Conservation (phyloP, 2,329 filamentous ascomycete species). For the Xylariaceae sp. region DNA sequence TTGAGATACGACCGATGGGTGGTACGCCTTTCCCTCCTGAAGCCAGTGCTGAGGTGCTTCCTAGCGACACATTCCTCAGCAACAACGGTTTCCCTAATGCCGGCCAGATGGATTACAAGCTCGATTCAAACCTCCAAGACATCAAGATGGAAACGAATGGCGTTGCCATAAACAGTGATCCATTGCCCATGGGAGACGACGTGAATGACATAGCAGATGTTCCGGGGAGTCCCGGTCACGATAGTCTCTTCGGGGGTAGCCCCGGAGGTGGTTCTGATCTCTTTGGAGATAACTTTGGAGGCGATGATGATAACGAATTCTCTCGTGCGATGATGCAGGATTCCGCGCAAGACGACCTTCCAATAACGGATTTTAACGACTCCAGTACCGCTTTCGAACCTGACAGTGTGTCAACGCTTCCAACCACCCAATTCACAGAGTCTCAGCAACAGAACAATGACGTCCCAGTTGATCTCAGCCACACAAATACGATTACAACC, state of each 20-base stretch:
- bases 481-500: constrained; percentile 9
- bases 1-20: constrained; percentile 78
- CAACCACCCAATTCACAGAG: constrained; percentile 22
- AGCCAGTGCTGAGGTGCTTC: constrained; percentile 52
- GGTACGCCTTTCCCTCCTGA: constrained; percentile 72
- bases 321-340: constrained; percentile 62
- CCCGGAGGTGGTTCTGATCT: constrained; percentile 67
- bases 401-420: constrained; percentile 26
- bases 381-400: constrained; percentile 35
- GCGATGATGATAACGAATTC: constrained; percentile 83
- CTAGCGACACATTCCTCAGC: constrained; percentile 69
- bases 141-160: constrained; percentile 29
- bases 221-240: constrained; percentile 65
- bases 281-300: constrained; percentile 81
- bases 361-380: constrained; percentile 36
- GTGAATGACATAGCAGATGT: constrained; percentile 51
- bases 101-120: constrained; percentile 41
- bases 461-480: constrained; percentile 13
- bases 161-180: constrained; percentile 30
- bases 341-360: constrained; percentile 36
- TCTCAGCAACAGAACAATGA: constrained; percentile 10
- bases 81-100: constrained; percentile 66
- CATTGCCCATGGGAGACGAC: constrained; percentile 28
- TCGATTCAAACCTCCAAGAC: constrained; percentile 32
- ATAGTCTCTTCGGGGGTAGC: constrained; percentile 78